phyloP scores from a whole-genome alignment of 148 eudicot species.

The Nepenthes mirabilis region DNA sequence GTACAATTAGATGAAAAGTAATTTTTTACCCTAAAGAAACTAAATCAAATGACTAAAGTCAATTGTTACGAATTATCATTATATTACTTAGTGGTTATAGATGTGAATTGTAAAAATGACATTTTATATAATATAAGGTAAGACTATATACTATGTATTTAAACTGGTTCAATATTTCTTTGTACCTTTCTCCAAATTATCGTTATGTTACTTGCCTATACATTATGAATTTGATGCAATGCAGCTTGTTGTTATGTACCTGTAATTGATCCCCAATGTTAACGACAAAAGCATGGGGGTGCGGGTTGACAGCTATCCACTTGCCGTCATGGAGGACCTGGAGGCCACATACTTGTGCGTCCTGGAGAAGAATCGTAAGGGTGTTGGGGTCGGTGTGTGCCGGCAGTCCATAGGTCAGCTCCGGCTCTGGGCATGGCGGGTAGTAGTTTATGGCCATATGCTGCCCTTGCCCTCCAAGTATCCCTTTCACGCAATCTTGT shows the following conservation, averaged over 20 bases:
- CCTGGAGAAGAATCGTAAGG: conserved; percentile 86
- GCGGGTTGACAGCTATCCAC: conserved; percentile 71
- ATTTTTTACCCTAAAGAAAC: too few relatives aligned
- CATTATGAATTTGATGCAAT: too few relatives aligned
- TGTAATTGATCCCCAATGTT: conserved; percentile 88
- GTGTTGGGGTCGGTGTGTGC: conserved; percentile 90
- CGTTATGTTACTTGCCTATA: too few relatives aligned
- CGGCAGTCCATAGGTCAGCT: conserved; percentile 77
- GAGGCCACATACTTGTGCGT: conserved; percentile 54
- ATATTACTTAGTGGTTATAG: too few relatives aligned
- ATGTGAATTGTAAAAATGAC: too few relatives aligned
- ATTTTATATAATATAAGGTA: too few relatives aligned
- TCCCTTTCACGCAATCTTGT: conserved; percentile 30
- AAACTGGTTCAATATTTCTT: too few relatives aligned
- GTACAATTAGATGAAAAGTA: too few relatives aligned
- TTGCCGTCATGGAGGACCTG: conserved; percentile 68
- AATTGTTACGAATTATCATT: too few relatives aligned
- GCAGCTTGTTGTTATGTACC: conserved; percentile 16
- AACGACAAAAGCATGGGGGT: conserved; percentile 66
- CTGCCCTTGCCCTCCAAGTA: conserved; percentile 78
- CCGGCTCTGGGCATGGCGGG: conserved; percentile 86
- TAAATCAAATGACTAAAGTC: too few relatives aligned
- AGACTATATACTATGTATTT: too few relatives aligned
- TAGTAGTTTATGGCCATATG: conserved; percentile 93
- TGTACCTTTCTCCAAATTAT: too few relatives aligned